phyloP scores from a whole-genome alignment of 1,139 yeast genomes.

The Geotrichum candidum region DNA sequence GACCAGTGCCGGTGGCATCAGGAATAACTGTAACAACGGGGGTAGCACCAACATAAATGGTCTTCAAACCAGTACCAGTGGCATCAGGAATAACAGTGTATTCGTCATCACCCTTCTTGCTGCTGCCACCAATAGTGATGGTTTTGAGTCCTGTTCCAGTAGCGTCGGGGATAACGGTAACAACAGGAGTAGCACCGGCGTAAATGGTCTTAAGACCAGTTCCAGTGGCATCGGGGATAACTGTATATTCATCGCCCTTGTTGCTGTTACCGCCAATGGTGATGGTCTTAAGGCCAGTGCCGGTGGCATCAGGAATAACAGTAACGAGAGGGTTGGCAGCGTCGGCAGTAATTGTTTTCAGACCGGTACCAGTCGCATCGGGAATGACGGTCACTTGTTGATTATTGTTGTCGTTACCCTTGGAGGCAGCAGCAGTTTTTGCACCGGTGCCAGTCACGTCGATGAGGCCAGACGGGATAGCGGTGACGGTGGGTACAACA shows the following conservation, averaged over 20 bases:
- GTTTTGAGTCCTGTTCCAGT: background rate
- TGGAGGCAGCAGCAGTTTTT: background rate
- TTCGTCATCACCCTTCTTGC: background rate
- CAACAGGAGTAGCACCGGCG: background rate
- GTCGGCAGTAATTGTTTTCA: background rate
- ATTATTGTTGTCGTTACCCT: background rate
- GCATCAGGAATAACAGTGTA: background rate
- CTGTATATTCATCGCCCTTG: background rate
- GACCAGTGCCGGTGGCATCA: background rate
- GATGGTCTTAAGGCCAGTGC: background rate
- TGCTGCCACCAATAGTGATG: background rate
- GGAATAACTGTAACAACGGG: background rate
- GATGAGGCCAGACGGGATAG: background rate
- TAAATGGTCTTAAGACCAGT: background rate
- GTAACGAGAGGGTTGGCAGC: background rate
- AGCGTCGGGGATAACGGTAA: background rate
- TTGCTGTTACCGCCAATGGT: background rate
- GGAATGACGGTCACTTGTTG: background rate
- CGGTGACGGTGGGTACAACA: background rate
- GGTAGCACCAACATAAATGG: background rate
- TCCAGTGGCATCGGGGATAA: background rate
- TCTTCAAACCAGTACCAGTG: background rate
- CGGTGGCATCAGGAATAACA: background rate
- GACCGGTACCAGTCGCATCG: background rate
- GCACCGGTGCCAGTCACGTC: background rate